Percentiles rank a stretch among this genome's conserved stretches.
These are phyloP conservation scores for Lavandula angustifolia DNA, from an alignment of 257 asterid genomes.

Conservation along the genomic window DNA sequence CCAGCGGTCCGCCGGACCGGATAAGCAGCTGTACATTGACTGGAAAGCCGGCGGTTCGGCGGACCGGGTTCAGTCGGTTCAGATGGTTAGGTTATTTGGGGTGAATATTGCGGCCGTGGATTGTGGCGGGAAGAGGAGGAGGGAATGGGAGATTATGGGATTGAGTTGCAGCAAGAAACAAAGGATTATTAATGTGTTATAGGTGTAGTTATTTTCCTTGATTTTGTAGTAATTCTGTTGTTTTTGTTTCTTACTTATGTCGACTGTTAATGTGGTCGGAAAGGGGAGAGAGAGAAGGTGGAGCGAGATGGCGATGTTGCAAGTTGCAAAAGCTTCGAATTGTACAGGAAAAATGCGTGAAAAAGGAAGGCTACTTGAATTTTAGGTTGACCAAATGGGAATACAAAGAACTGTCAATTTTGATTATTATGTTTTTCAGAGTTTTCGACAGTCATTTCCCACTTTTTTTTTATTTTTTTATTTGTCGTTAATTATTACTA, in stretches of 20 bases:
- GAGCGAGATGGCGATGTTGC: slow-evolving; percentile 38
- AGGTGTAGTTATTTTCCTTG: background rate
- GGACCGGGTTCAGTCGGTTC: slow-evolving; percentile 33
- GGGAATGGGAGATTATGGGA: slow-evolving; percentile 45
- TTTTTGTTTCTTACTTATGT: background rate
- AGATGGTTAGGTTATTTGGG: slow-evolving; percentile 56
- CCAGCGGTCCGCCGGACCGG: slow-evolving; percentile 45
- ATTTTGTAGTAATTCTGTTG: slow-evolving; percentile 9
- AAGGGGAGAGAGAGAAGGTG: slow-evolving; percentile 26
- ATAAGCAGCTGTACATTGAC: slow-evolving; percentile 53
- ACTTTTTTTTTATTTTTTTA: too few species aligned
- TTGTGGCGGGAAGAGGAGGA: slow-evolving; percentile 39
- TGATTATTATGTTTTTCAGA: background rate
- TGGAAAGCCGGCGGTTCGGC: slow-evolving; percentile 31
- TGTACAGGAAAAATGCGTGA: slow-evolving; percentile 32
- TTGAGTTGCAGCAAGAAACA: slow-evolving; percentile 49
- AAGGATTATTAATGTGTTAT: slow-evolving; percentile 48
- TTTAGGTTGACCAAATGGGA: background rate
- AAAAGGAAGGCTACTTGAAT: background rate
- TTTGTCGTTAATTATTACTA: too few species aligned
- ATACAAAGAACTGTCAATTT: background rate
- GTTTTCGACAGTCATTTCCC: too few species aligned
- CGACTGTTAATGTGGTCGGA: background rate
- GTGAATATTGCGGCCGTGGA: slow-evolving; percentile 15
- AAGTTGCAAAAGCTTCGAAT: slow-evolving; percentile 40